Base-by-base conservation (phyloP, 352 stramenopile species). In the Pythium dissotocum region DNA sequence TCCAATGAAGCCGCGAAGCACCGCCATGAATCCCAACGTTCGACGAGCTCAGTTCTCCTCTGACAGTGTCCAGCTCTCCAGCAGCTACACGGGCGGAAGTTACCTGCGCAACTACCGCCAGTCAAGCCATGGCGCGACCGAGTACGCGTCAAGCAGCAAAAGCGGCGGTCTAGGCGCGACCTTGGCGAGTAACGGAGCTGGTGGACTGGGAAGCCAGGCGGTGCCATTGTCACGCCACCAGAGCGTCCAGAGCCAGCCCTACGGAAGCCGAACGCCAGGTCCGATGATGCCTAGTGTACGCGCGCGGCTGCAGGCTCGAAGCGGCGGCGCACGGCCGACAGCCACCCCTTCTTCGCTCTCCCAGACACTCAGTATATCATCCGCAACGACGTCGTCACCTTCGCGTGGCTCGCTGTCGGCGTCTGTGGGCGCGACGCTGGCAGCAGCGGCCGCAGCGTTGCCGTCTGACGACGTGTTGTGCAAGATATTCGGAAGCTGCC, bases 401-500 rank as follows among this genome's bases (percentile, higher is more conserved):
- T 59, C 67, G 26, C 54, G 67, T 24, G 55, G 54, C 35, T 61
- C 46, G 36, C 21, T 44, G 21, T 16, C 35, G 6, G 40, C 38
- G 10, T 52, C 57, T 16, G 28, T 36, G 7, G 52, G 55, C 8
- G 32, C 58, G 2, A 61, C 66, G 1, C 42, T 51, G 24, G 51
- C 51, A 8, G 53, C 65, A 38, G 55, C 62, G 9, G 32, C 44
- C 9, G 61, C 65, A 0, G 40, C 61, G 40, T 18, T 75, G 40
- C 58, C 69, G 0, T 24, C 49, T 16, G 65, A 72, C 13, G 70
- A 77, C n/a, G 65, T 71, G 42, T 52, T 77, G 18, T 64, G 61
- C 26, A 58, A 40, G 9, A 73, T 77, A 32, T 60, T 77, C 5
- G 61, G 58, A 2, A 70, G 12, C n/a, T 73, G 57, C 14, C 36